Percentiles rank a stretch among this genome's conserved stretches.
Conservation (phyloP, 2,329 filamentous ascomycete genomes). For the Phoma sp. region DNA sequence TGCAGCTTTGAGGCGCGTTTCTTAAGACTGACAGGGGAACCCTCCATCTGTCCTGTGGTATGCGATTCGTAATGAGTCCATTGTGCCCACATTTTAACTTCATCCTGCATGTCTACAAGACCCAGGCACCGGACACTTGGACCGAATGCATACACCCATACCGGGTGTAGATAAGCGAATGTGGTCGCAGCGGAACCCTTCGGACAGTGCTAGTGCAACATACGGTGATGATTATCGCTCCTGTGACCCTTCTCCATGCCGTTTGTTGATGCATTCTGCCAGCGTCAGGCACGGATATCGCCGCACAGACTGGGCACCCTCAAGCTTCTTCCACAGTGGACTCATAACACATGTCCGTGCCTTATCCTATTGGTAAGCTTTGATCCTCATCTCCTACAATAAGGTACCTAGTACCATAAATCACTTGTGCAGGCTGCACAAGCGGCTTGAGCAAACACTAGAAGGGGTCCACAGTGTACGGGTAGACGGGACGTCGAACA, state of each 20-base stretch:
- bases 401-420: not conserved
- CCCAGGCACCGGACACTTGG: conserved; percentile 2
- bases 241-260: not conserved
- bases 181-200: not conserved
- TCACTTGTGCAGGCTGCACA: not conserved
- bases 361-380: not conserved
- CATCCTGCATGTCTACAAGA: not conserved
- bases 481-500: not conserved
- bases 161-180: conserved; percentile 2
- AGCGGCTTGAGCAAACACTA: not conserved
- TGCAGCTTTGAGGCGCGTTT: conserved; percentile 1
- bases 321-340: not conserved
- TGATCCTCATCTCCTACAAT: not conserved
- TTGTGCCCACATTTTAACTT: not conserved
- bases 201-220: conserved; percentile 3
- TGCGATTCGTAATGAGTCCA: conserved; percentile 3
- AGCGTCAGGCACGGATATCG: not conserved
- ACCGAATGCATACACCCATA: not conserved
- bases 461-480: not conserved
- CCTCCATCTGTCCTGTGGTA: not conserved
- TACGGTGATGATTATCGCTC: not conserved
- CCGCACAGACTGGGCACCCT: not conserved
- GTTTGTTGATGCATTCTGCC: not conserved
- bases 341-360: conserved; percentile 2
- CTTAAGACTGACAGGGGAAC: not conserved